Base-by-base conservation (phyloP, 179 eudicot species). In the Vitellaria paradoxa region DNA sequence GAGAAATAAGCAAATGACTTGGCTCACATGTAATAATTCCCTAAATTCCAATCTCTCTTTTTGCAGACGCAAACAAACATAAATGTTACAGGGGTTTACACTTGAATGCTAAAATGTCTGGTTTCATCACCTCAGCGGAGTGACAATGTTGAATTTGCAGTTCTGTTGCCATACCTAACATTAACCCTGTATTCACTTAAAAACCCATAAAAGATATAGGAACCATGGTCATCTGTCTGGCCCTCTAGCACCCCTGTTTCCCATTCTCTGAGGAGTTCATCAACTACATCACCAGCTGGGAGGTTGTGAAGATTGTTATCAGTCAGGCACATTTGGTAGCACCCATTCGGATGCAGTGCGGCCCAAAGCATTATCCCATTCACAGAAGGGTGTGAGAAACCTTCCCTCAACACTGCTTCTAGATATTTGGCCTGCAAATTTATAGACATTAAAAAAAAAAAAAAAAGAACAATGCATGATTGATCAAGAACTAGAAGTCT, bases 311-410 rank as follows among this genome's bases (percentile, higher is more conserved):
- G 85, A 18, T 84, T 63, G 53, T 78, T 74, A 42, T 96, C 98
- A 0, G 98, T 93, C 4, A 96, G 87, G 81, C 99, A 96, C 99
- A 96, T 96, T 76, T 89, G 89, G 82, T 92, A 96, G 70, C 99
- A 96, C 7, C 98, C 92, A 46, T 84, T 53, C 0, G 84, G 86
- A 37, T 88, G 90, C 9, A 92, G 69, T 20, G 97, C 97, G 4
- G 97, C 77, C 99, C 99, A 93, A 9, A 96, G 79, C 86, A 96
- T 85, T 52, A 96, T 85, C 9, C 99, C 99, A 62, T 94, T 74
- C 20, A 96, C 92, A 0, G 89, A 81, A 0, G 94, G 86, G 73
- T 93, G 98, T 0, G 98, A 92, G 73, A 81, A 92, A 30, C 93
- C 94, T 85, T 96, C 99, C 55, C 96, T 83, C 50, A 96, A 47